Conservation (phyloP, 2,329 filamentous ascomycete species). For the Tricladium varicosporioides region DNA sequence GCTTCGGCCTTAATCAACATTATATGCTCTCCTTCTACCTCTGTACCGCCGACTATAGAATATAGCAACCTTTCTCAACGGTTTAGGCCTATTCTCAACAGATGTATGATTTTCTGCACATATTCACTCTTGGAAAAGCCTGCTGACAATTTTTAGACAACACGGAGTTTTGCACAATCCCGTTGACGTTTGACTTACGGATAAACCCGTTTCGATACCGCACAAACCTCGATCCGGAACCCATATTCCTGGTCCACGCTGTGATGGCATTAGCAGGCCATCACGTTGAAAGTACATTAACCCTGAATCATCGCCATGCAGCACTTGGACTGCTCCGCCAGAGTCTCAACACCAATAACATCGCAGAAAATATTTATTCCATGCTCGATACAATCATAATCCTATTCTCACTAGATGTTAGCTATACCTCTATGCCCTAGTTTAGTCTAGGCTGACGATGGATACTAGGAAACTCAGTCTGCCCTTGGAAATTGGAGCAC, state of each 20-base stretch:
- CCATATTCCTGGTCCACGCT: conserved; percentile 3
- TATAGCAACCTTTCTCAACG: conserved; percentile 1
- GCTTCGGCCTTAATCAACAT: not conserved
- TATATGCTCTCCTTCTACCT: not conserved
- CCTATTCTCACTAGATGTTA: conserved; percentile 5
- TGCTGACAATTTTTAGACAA: conserved; percentile 1
- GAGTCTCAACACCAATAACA: not conserved
- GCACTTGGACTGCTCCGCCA: conserved; percentile 5
- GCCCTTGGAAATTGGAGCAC: conserved; percentile 5
- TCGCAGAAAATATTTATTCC: not conserved
- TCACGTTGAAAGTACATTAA: not conserved
- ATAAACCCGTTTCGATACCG: conserved; percentile 3
- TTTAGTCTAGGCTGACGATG: not conserved
- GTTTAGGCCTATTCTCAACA: not conserved
- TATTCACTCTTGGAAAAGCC: not conserved
- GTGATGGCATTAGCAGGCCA: conserved; percentile 6
- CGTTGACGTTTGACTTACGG: not conserved
- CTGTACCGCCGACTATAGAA: not conserved
- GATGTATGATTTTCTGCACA: conserved; percentile 2
- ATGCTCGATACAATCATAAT: conserved; percentile 1
- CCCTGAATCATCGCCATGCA: conserved; percentile 1
- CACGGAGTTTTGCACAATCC: conserved; percentile 2
- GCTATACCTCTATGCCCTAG: not conserved
- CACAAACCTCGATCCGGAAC: not conserved
- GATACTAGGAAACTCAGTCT: conserved; percentile 6